These are phyloP conservation scores for Clitoria ternatea DNA, from an alignment of 306 rosid species.

Conservation along the genomic window DNA sequence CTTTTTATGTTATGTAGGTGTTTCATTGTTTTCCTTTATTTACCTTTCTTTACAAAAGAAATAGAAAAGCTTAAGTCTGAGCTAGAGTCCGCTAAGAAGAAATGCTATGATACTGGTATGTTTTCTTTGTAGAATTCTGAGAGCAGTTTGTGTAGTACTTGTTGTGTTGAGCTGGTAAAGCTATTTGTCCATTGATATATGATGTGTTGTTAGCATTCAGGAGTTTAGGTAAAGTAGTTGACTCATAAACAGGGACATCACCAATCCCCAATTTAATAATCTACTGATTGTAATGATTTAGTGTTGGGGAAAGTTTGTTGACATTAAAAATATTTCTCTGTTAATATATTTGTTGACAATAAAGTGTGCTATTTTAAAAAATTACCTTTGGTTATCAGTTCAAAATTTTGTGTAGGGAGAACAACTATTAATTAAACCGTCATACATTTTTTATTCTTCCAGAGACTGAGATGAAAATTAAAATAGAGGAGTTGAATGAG, in stretches of 20 bases:
- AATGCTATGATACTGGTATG: constrained; percentile 59
- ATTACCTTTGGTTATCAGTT: neutral
- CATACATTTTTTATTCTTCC: constrained; percentile 31
- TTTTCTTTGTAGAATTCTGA: neutral
- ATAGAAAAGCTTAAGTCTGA: constrained; percentile 54
- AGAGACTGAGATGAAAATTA: constrained; percentile 68
- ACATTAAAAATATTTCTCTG: neutral
- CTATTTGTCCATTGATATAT: neutral
- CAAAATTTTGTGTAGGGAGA: neutral
- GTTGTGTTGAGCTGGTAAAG: neutral
- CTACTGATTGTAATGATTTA: neutral
- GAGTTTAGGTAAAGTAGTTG: neutral
- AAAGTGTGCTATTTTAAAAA: neutral
- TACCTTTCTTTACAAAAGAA: no score
- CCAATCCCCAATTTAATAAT: neutral
- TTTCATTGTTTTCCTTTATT: no score
- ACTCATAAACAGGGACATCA: neutral
- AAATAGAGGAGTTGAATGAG: constrained; percentile 46
- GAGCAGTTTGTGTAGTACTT: neutral
- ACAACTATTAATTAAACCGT: neutral
- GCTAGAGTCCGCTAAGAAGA: constrained; percentile 57
- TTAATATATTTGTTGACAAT: neutral
- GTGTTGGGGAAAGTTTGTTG: neutral
- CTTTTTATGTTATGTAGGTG: no score
- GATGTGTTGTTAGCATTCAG: neutral